Base-by-base conservation (phyloP, 2,329 filamentous ascomycete genomes). In the Aspergillus hortae region DNA sequence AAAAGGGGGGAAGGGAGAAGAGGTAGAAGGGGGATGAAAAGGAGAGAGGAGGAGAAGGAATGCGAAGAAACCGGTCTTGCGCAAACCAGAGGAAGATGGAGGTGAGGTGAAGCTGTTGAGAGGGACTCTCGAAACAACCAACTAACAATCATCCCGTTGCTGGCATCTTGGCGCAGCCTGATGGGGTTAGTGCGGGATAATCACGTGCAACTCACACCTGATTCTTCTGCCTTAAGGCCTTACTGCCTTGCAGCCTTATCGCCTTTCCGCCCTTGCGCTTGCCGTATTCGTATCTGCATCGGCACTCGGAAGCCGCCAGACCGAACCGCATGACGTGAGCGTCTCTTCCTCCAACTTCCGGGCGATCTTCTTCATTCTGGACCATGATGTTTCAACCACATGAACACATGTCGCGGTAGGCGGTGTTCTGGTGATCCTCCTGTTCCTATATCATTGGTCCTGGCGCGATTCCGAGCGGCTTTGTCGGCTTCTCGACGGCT, bases 21-120 rank as follows among this genome's bases (percentile, higher is more conserved):
- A 52, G 53, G 48, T 17, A 54, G 45, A 47, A 49, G 15, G 25
- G 38, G 21, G 23, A 42, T 11, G 36, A n/a, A 48, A 25, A 27
- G 21, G n/a, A 15, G 21, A 30, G 32, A 6, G 38, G 46, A 44
- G 38, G 23, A 51, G 50, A 33, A 56, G 46, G 48, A 52, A 55
- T 49, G 58, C 59, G 57, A 60, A 55, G 57, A 56, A 60, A 43
- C 58, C 60, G 53, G 60, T 56, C 56, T 49, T 44, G 40, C 30
- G 41, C 12, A 42, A 17, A 30, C 27, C 35, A 35, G 21, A 33
- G 15, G 46, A 25, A n/a, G 41, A 44, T 21, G 40, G 53, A 38
- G 10, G 15, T n/a, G 15, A 17, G 2, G 15, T n/a, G 15, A 17
- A n/a, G 35, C 14, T 38, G 15, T 38, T n/a, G 35, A 38, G 35